Evolutionary conservation across 768 basidiomycete species (phyloP).

Genomic region (Boletus subcaerulescens): DNA sequence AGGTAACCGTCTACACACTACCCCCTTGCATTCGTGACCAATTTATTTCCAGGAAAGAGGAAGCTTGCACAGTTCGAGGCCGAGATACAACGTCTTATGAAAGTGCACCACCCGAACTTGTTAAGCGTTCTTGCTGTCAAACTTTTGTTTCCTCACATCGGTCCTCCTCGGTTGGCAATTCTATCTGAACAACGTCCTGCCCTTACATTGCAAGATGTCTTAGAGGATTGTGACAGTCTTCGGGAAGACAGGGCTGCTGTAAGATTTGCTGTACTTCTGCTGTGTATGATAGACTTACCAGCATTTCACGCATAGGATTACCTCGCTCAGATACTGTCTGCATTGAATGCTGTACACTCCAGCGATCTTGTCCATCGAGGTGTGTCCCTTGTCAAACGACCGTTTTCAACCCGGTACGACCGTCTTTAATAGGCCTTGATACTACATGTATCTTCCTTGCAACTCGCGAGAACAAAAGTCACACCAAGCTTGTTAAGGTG

Average conservation of each 20-base stretch:
- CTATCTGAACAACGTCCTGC: conserved; percentile 71
- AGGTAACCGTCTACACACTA: conserved; percentile 35
- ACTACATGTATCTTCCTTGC: conserved; percentile 61
- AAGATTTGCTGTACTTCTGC: conserved; percentile 19
- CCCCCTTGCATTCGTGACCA: not conserved
- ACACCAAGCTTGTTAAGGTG: conserved; percentile 69
- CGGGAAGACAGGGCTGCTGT: conserved; percentile 70
- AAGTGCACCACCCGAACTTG: conserved; percentile 64
- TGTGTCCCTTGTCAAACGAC: conserved; percentile 17
- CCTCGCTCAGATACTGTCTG: conserved; percentile 67
- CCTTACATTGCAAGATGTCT: conserved; percentile 64
- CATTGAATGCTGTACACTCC: conserved; percentile 63
- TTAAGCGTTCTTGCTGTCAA: conserved; percentile 66
- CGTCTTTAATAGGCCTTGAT: conserved; percentile 45
- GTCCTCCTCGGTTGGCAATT: conserved; percentile 55
- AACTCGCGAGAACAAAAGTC: conserved; percentile 45
- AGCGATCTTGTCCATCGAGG: conserved; percentile 70
- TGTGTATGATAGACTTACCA: not conserved
- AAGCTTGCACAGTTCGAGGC: conserved; percentile 65
- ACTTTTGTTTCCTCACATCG: conserved; percentile 48
- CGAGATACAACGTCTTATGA: conserved; percentile 60
- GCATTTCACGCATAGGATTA: conserved; percentile 55
- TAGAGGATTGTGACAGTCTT: conserved; percentile 76
- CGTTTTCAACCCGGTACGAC: not conserved
- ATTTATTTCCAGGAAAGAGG: conserved; percentile 47